These are phyloP conservation scores for Penicillium salamii DNA, from an alignment of 495 filamentous ascomycete genomes.

Conservation along the genomic window DNA sequence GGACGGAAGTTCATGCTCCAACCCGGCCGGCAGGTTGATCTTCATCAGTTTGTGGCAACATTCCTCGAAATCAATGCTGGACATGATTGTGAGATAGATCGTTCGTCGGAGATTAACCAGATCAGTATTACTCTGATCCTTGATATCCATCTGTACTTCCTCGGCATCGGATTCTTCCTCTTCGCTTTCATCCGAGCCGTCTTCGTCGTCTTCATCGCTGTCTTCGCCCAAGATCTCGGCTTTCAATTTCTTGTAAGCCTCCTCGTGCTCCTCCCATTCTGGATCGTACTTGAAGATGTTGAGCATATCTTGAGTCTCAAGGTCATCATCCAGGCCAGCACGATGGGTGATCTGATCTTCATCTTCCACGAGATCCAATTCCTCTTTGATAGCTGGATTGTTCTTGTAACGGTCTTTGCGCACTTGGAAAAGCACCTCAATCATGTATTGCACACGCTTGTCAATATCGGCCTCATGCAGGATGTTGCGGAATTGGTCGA, in stretches of 20 bases:
- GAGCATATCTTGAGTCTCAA: conserved; percentile 77
- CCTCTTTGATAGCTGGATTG: conserved; percentile 83
- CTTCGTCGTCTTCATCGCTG: conserved; percentile 72
- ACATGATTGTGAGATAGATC: conserved; percentile 98
- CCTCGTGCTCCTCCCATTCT: conserved; percentile 88
- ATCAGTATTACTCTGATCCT: conserved; percentile 94
- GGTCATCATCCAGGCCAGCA: conserved; percentile 71
- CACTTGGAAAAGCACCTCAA: conserved; percentile 95
- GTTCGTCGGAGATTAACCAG: conserved; percentile 89
- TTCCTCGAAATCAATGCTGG: conserved; percentile 91
- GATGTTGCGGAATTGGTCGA: conserved; percentile 92
- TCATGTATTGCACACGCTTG: conserved; percentile 96
- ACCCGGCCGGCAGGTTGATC: conserved; percentile 79
- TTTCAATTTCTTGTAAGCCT: conserved; percentile 81
- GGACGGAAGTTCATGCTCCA: conserved; percentile 84
- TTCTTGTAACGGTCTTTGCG: conserved; percentile 97
- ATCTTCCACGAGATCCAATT: conserved; percentile 92
- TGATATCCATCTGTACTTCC: conserved; percentile 80
- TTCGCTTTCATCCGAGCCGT: conserved; percentile 66
- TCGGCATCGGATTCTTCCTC: conserved; percentile 80
- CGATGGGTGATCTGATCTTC: conserved; percentile 96
- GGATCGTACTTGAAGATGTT: conserved; percentile 96
- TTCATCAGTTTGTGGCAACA: conserved; percentile 93
- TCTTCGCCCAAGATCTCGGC: conserved; percentile 93
- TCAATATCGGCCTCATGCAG: conserved; percentile 95